These are phyloP conservation scores for Symbiodinium pilosum DNA, from an alignment of 73 alveolate genomes.

Conservation along the genomic window DNA sequence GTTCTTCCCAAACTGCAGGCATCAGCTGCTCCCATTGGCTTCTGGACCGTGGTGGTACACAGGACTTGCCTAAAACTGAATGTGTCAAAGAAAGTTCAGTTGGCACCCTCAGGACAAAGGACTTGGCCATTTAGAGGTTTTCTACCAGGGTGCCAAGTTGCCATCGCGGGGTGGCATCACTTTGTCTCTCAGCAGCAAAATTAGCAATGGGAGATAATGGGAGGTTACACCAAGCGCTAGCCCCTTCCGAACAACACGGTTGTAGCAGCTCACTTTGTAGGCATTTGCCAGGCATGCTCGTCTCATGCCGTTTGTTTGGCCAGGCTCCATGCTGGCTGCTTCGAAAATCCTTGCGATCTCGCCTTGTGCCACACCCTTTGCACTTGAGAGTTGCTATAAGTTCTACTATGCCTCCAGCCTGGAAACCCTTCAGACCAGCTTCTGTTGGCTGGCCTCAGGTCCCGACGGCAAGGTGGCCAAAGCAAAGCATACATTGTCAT, in stretches of 20 bases:
- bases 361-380: neutral
- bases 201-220: neutral
- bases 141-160: neutral
- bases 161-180: constrained; percentile 27
- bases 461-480: neutral
- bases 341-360: constrained; percentile 44
- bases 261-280: neutral
- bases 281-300: neutral
- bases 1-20: neutral
- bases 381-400: too few relatives aligned
- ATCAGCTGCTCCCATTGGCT: constrained; percentile 86
- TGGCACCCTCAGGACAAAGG: constrained; percentile 8
- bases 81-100: too few relatives aligned
- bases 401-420: too few relatives aligned
- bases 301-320: neutral
- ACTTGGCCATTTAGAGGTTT: constrained; percentile 23
- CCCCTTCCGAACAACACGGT: neutral
- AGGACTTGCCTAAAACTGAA: neutral
- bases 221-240: neutral
- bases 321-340: constrained; percentile 75
- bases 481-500: neutral
- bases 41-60: constrained; percentile 65
- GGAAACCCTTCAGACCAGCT: too few relatives aligned
- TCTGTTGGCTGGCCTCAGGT: neutral
- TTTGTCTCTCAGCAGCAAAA: neutral